Evolutionary conservation across 345 rosid species (phyloP), one percentile per base, ranked within the genome.

Genomic region (Xanthoceras sorbifolium): DNA sequence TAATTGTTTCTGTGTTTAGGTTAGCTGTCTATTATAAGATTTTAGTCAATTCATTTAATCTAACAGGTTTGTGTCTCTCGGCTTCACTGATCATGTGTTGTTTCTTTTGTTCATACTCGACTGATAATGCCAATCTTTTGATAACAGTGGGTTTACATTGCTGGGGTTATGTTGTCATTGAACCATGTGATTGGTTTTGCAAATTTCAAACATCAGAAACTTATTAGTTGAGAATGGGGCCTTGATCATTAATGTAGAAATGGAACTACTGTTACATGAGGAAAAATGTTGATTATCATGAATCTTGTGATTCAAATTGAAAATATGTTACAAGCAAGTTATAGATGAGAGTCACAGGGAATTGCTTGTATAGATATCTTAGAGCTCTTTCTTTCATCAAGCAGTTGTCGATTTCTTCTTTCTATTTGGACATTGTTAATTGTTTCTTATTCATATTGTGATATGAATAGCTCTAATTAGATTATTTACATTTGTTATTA

Each of bases 131-230:
- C 63, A 6, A 29, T 64, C 48, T 14, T 73, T 38, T 34, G 4
- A 8, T 9, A 22, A 50, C 40, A 52, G 34, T 25, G 6, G 71
- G 63, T 46, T 71, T 48, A 3, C 44, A n/a, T 22, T 48, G 18
- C 59, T 32, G 31, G 46, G 31, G 5, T 64, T 63, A 22, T 34
- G 25, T 40, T 57, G 34, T 72, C 18, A 3, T 26, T 67, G 34
- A 14, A 42, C 34, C 59, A 69, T 69, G 23, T 69, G 72, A 69
- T 22, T 69, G 55, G 59, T 69, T 44, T 3, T 72, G 22, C 32
- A 32, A 26, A 46, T 23, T 26, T 46, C 31, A 63, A 3, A 14
- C 18, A 23, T 64, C 23, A 74, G 23, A 29, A 26, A 54, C 34
- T 31, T 5, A 44, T n/a, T 46, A 6, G 36, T 42, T 57, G 68